These are phyloP conservation scores for Sorghum bicolor DNA, from an alignment of 176 grass and related monocot genomes.

Conservation along the genomic window Sorghum_bicolor_NCBIv3 NC_012870.2:8237501-8238000, in stretches of 20 bases:
- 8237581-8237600: background rate
- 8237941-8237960: slow-evolving; percentile 12
- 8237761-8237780: background rate
- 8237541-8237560: background rate
- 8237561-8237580: background rate
- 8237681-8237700: slow-evolving; percentile 7
- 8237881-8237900: background rate
- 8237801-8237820: slow-evolving; percentile 4
- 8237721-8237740: background rate
- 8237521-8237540: slow-evolving; percentile 14
- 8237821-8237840: background rate
- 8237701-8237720: background rate
- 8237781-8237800: background rate
- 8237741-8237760: background rate
- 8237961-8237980: background rate
- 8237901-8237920: background rate
- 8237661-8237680: slow-evolving; percentile 23
- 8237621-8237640: background rate
- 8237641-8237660: slow-evolving; percentile 7
- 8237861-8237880: background rate
- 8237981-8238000: background rate
- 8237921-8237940: slow-evolving; percentile 9
- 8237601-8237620: background rate
- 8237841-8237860: background rate
- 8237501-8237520: background rate